Base-by-base conservation (phyloP, 345 rosid species). In the Bruguiera parviflora region DNA sequence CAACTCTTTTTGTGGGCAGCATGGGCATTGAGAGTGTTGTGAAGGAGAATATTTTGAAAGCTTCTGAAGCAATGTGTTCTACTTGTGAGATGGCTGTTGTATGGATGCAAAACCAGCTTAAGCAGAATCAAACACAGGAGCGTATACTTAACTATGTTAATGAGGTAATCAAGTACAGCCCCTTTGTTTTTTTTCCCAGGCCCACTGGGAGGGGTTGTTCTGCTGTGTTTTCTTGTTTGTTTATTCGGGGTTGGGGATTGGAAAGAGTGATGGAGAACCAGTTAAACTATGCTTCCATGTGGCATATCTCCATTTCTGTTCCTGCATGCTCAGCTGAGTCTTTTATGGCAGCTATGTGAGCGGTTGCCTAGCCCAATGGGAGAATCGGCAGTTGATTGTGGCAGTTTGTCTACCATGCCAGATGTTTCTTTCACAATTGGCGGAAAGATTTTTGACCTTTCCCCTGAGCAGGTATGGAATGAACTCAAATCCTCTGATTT, bases 51-150 rank as follows among this genome's bases (percentile, higher is more conserved):
- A 65, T 69, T 53, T 82, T 77, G 72, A 82, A 70, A 71, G 69
- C 82, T 53, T 83, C 85, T 3, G 80, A 83, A 66, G 82, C 88
- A 5, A 82, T 74, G 82, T 93, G 98, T 57, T 53, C 84, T 68
- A 85, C 86, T 76, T 94, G 98, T 64, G 89, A 91, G 86, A 89
- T 87, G 98, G 89, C 96, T 29, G 91, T 89, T 28, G 83, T 91
- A 28, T 93, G 97, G 97, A 91, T 93, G 97, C 84, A 85, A 71
- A 91, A 88, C 71, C 81, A 84, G 84, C 75, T 93, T 61, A 82
- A 62, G 71, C 86, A 69, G 75, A 91, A 91, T 67, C 47, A 80
- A 76, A 89, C 97, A 5, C 85, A 83, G 79, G 95, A 91, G 22
- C 89, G 70, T 37, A 84, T 94, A 75, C 79, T 91, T 58, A 32